A percentile compares a stretch with the other conserved stretches of the same genome.
phyloP scores from a whole-genome alignment of 202 grass and related monocot species.

The Schoenoplectus tabernaemontani region DNA sequence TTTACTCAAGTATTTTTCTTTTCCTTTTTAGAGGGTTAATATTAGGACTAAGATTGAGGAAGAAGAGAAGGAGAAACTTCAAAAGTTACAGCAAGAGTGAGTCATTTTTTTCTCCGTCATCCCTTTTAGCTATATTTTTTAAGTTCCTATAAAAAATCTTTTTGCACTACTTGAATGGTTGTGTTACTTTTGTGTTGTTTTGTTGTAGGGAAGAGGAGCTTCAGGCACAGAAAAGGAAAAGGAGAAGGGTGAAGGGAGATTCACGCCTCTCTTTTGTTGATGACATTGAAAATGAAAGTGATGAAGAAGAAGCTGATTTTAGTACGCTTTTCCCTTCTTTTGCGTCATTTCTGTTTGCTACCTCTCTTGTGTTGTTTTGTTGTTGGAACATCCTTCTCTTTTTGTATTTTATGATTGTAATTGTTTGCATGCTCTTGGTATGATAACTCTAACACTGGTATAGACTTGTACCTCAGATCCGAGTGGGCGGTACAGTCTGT shows the following conservation, averaged over 20 bases:
- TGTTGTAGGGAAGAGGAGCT: slow-evolving; percentile 83
- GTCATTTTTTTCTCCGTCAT: slow-evolving; percentile 19
- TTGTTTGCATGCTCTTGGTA: background rate
- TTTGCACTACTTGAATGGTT: background rate
- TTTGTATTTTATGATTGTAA: background rate
- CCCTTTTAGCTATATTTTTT: background rate
- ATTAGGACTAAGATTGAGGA: slow-evolving; percentile 92
- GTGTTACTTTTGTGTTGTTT: slow-evolving; percentile 14
- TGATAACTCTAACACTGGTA: background rate
- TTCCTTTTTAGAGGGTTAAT: slow-evolving; percentile 65
- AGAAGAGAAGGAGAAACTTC: slow-evolving; percentile 97
- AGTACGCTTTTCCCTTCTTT: slow-evolving; percentile 35
- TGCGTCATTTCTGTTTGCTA: background rate
- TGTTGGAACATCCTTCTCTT: too few relatives aligned
- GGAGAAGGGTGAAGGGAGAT: slow-evolving; percentile 75
- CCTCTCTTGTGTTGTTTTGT: too few relatives aligned
- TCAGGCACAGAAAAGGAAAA: slow-evolving; percentile 91
- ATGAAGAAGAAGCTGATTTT: slow-evolving; percentile 77
- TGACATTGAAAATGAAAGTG: slow-evolving; percentile 75
- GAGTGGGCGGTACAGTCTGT: background rate
- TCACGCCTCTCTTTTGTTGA: slow-evolving; percentile 72
- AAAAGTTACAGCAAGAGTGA: slow-evolving; percentile 95
- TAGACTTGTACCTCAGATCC: background rate
- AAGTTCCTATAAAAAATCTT: background rate
- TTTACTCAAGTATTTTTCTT: background rate